Evolutionary conservation across 257 asterid species (phyloP).

Genomic region (Penstemon barbatus): DNA sequence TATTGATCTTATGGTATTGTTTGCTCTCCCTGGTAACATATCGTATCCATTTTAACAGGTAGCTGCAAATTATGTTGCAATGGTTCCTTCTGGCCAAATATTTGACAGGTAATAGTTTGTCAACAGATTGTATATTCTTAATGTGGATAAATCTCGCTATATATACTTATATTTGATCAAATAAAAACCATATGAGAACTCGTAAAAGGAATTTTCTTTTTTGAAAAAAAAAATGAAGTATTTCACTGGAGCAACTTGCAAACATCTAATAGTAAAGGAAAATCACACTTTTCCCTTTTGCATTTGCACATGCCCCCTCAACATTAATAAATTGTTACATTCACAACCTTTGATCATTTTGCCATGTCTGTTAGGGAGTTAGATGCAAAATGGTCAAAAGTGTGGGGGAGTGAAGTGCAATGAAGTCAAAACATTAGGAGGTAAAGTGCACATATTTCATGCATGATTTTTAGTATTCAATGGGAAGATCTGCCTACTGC

Average conservation of each 20-base stretch:
- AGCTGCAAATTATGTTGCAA: conserved; percentile 93
- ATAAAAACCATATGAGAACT: neutral
- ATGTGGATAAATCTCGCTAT: neutral
- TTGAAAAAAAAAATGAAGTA: neutral
- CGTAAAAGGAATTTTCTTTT: neutral
- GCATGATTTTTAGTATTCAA: no score
- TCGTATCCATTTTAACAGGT: conserved; percentile 52
- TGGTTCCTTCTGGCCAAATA: conserved; percentile 98
- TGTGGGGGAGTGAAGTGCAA: no score
- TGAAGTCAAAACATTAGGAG: no score
- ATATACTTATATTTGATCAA: neutral
- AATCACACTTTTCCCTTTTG: no score
- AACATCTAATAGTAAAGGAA: neutral
- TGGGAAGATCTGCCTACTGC: no score
- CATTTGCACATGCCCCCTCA: no score
- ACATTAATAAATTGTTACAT: no score
- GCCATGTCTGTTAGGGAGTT: no score
- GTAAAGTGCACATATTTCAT: no score
- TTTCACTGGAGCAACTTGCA: neutral
- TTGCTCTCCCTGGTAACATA: conserved; percentile 15
- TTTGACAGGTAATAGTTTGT: conserved; percentile 70
- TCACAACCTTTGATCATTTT: no score
- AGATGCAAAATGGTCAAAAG: no score
- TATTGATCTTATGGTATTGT: neutral
- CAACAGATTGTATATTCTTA: neutral